phyloP scores from a whole-genome alignment of 1,139 yeast species.

The Sugiyamaella xylanicola region DNA sequence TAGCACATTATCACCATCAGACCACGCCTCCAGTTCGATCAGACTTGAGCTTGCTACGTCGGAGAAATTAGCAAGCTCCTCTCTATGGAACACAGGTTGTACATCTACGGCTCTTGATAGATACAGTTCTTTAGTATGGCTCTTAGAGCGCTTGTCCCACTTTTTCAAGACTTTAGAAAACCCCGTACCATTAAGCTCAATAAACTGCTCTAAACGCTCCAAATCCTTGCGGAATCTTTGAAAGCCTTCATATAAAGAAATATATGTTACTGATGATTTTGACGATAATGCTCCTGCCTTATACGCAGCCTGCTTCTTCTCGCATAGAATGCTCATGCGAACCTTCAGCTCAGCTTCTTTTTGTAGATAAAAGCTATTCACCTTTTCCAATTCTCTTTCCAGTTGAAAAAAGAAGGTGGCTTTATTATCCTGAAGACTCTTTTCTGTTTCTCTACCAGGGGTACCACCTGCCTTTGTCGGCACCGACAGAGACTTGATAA shows the following conservation, averaged over 20 bases:
- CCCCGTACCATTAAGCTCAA: constrained; percentile 92
- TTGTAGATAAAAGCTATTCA: constrained; percentile 82
- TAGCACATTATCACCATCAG: constrained; percentile 65
- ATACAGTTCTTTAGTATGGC: constrained; percentile 90
- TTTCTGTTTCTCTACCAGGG: constrained; percentile 46
- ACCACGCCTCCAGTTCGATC: constrained; percentile 81
- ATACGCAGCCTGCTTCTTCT: constrained; percentile 66
- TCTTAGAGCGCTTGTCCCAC: constrained; percentile 96
- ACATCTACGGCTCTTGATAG: constrained; percentile 91
- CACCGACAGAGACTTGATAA: constrained; percentile 47
- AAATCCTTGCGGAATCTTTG: constrained; percentile 87
- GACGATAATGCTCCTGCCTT: constrained; percentile 47
- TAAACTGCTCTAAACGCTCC: constrained; percentile 85
- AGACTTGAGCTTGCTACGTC: constrained; percentile 77
- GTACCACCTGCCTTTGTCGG: constrained; percentile 29
- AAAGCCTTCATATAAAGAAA: constrained; percentile 80
- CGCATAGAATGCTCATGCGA: constrained; percentile 71
- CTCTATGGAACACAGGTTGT: constrained; percentile 93
- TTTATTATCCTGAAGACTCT: constrained; percentile 80
- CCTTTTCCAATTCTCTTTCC: constrained; percentile 93
- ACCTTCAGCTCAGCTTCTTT: constrained; percentile 82
- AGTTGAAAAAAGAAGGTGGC: constrained; percentile 90
- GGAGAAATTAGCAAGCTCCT: constrained; percentile 80
- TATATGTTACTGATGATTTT: constrained; percentile 58
- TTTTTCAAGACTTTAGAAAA: constrained; percentile 92